Percentiles rank a stretch among this genome's conserved stretches.
Conservation (phyloP, 345 rosid species). For the Microthlaspi erraticum region DNA sequence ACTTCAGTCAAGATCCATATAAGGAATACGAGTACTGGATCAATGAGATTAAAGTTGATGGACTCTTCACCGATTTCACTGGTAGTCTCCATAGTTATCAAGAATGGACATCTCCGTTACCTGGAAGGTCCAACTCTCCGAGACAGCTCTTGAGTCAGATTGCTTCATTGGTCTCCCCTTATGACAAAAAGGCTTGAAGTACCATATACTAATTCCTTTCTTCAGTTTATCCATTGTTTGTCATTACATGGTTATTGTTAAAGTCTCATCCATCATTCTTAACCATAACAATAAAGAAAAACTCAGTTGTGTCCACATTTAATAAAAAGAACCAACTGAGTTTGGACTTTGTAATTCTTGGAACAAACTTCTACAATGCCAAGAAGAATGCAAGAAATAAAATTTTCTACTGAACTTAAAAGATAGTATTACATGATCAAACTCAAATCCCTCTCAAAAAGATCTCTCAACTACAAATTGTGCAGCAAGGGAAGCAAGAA, state of each 20-base stretch:
- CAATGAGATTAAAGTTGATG: conserved; percentile 75
- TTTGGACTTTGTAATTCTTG: conserved; percentile 30
- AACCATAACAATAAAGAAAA: not conserved
- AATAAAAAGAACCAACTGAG: too few relatives aligned
- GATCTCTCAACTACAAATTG: conserved; percentile 16
- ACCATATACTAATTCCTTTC: not conserved
- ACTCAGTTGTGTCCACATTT: not conserved
- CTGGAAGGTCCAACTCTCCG: conserved; percentile 26
- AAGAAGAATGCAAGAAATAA: conserved; percentile 15
- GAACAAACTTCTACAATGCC: conserved; percentile 35
- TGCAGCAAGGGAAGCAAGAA: conserved; percentile 69
- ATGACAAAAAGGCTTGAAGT: conserved; percentile 41
- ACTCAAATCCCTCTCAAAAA: not conserved
- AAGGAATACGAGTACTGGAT: conserved; percentile 83
- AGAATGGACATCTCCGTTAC: conserved; percentile 58
- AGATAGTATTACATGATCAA: conserved; percentile 7
- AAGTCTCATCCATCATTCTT: conserved; percentile 12
- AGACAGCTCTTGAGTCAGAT: conserved; percentile 52
- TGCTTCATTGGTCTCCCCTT: conserved; percentile 51
- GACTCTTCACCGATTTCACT: conserved; percentile 92
- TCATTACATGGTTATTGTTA: not conserved
- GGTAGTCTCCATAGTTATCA: conserved; percentile 77
- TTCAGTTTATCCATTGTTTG: not conserved
- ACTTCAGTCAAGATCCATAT: conserved; percentile 83
- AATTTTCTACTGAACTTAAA: conserved; percentile 19